These are phyloP conservation scores for Parmales sp. DNA, from an alignment of 108 stramenopile genomes.

Conservation along the genomic window DNA sequence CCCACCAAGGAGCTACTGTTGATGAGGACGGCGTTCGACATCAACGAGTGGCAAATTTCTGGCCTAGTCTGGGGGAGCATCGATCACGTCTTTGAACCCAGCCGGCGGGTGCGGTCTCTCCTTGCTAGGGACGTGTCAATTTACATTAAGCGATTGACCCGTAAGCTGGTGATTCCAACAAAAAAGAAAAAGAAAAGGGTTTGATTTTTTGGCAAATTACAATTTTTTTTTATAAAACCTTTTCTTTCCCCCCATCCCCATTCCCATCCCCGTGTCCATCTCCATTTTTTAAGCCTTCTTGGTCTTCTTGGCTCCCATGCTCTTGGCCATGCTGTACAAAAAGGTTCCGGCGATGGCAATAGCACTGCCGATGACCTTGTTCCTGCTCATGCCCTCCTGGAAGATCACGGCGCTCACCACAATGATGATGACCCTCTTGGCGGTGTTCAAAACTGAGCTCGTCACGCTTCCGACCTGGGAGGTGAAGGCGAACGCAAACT, in stretches of 20 bases:
- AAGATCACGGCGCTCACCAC: slow-evolving; percentile 68
- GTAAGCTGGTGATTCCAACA: too few relatives aligned
- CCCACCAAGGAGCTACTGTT: slow-evolving; percentile 45
- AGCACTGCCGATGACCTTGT: slow-evolving; percentile 71
- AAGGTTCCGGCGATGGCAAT: slow-evolving; percentile 71
- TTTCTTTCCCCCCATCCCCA: too few relatives aligned
- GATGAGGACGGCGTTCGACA: slow-evolving; percentile 32
- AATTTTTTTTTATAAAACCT: too few relatives aligned
- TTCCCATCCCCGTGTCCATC: not conserved
- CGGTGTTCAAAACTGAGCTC: slow-evolving; percentile 74
- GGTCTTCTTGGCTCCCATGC: slow-evolving; percentile 38
- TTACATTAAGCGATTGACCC: too few relatives aligned
- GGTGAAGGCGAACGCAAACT: slow-evolving; percentile 85
- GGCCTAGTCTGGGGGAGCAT: not conserved
- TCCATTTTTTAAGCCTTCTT: slow-evolving; percentile 34
- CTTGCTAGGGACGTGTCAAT: slow-evolving; percentile 5
- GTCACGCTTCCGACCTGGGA: slow-evolving; percentile 71
- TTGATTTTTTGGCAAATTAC: too few relatives aligned
- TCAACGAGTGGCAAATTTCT: slow-evolving; percentile 6
- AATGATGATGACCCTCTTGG: slow-evolving; percentile 82
- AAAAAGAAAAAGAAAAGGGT: too few relatives aligned
- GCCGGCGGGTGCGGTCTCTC: not conserved
- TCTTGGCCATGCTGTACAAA: slow-evolving; percentile 59
- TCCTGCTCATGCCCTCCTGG: slow-evolving; percentile 69
- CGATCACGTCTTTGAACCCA: not conserved